phyloP scores from a whole-genome alignment of 2,329 filamentous ascomycete species.

The Drechmeria coniospora region DNA sequence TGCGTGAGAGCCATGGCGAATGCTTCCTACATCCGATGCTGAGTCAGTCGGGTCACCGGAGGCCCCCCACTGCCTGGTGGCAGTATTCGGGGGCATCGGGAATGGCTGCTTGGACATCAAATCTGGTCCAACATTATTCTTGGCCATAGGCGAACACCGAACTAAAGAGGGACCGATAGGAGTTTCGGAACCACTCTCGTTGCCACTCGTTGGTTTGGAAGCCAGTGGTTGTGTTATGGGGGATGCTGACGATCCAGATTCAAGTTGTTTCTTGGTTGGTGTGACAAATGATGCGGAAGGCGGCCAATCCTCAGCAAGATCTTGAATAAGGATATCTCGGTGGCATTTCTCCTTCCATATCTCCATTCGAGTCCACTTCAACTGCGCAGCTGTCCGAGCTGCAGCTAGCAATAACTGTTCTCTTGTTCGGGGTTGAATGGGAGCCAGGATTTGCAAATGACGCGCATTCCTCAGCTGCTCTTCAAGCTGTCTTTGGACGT shows the following conservation, averaged over 20 bases:
- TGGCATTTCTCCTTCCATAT: conserved; percentile 89
- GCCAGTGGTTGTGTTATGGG: conserved; percentile 10
- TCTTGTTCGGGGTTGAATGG: conserved; percentile 78
- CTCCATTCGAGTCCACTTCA: conserved; percentile 89
- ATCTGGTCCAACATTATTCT: too few species aligned
- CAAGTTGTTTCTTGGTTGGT: conserved; percentile 12
- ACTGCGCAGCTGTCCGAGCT: conserved; percentile 66
- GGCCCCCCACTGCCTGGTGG: conserved; percentile 7
- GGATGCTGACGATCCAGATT: conserved; percentile 8
- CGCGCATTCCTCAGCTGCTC: conserved; percentile 74
- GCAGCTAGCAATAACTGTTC: conserved; percentile 78
- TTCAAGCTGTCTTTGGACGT: conserved; percentile 64
- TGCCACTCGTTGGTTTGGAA: conserved; percentile 9
- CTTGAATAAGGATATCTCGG: conserved; percentile 69
- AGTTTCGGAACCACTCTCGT: conserved; percentile 12
- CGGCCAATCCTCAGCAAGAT: conserved; percentile 61
- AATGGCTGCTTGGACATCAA: conserved; percentile 15
- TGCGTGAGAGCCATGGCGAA: conserved; percentile 16
- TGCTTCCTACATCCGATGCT: conserved; percentile 9
- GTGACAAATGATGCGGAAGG: conserved; percentile 4
- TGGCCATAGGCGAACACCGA: too few species aligned
- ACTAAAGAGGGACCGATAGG: conserved; percentile 11
- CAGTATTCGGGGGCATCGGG: conserved; percentile 16
- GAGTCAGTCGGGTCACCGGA: conserved; percentile 2
- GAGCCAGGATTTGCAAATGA: conserved; percentile 76